phyloP scores from a whole-genome alignment of 495 filamentous ascomycete genomes.

The Daldinia loculata region DNA sequence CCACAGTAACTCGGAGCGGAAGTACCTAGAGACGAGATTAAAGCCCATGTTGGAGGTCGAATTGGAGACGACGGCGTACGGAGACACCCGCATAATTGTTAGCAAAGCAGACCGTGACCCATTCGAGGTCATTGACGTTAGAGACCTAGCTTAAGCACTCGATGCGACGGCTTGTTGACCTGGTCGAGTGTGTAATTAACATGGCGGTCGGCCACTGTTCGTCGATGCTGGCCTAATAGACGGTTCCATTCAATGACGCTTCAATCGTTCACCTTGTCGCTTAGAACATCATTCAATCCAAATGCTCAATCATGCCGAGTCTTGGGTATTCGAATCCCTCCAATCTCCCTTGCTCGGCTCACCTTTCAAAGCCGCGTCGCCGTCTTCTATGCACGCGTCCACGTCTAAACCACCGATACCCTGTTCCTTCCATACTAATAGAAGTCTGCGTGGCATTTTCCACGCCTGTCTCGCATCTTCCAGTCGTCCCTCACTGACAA shows the following conservation, averaged over 20 bases:
- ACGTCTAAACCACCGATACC: slow-evolving; percentile 61
- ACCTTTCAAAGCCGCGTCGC: slow-evolving; percentile 57
- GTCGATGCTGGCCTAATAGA: neutral
- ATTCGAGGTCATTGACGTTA: slow-evolving; percentile 58
- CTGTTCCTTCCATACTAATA: slow-evolving; percentile 60
- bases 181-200: slow-evolving; percentile 4
- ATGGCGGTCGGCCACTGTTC: neutral
- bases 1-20: slow-evolving; percentile 90
- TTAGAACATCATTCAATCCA: neutral
- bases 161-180: neutral
- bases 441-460: slow-evolving; percentile 61
- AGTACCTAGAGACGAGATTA: slow-evolving; percentile 77
- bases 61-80: slow-evolving; percentile 50
- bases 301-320: slow-evolving; percentile 11
- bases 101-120: slow-evolving; percentile 82
- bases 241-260: neutral
- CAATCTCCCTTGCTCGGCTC: slow-evolving; percentile 44
- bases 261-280: neutral
- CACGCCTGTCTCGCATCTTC: slow-evolving; percentile 69
- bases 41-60: slow-evolving; percentile 65
- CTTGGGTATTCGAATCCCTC: slow-evolving; percentile 29
- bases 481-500: slow-evolving; percentile 68
- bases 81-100: slow-evolving; percentile 69
- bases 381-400: slow-evolving; percentile 58
- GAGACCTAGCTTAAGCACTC: slow-evolving; percentile 24